Evolutionary conservation across 1,284 basidiomycete species (phyloP).

Genomic region (Hypsizygus ulmarius): DNA sequence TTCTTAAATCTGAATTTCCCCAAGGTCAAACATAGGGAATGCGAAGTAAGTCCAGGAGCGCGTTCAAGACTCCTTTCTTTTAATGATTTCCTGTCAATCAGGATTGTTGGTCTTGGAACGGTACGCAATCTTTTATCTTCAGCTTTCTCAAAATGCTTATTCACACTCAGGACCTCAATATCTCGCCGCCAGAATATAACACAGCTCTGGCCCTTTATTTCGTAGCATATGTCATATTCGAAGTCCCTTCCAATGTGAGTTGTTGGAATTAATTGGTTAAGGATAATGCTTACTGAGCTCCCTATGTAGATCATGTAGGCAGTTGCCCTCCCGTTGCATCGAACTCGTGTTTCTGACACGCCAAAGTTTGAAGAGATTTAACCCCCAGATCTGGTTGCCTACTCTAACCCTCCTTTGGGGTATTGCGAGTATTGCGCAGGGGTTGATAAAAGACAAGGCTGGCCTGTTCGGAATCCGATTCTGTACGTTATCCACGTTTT

Average conservation of each 20-base stretch:
- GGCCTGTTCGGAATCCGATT: slow-evolving; percentile 57
- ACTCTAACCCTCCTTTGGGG: slow-evolving; percentile 59
- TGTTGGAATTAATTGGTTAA: no score
- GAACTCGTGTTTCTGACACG: slow-evolving; percentile 1
- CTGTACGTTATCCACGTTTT: slow-evolving; percentile 28
- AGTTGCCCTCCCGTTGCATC: slow-evolving; percentile 7
- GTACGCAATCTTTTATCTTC: slow-evolving; percentile 22
- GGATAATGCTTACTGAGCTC: not conserved
- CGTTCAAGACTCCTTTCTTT: not conserved
- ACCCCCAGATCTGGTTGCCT: slow-evolving; percentile 61
- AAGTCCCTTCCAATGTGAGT: slow-evolving; percentile 67
- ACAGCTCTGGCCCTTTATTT: slow-evolving; percentile 64
- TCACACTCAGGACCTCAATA: slow-evolving; percentile 40
- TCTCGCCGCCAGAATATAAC: slow-evolving; percentile 53
- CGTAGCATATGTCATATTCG: slow-evolving; percentile 66
- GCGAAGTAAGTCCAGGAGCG: slow-evolving; percentile 45
- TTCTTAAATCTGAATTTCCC: not conserved
- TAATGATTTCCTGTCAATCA: slow-evolving; percentile 17
- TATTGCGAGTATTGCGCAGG: slow-evolving; percentile 57
- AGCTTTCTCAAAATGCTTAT: not conserved
- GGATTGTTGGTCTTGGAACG: slow-evolving; percentile 45
- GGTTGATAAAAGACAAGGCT: slow-evolving; percentile 54
- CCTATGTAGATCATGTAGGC: slow-evolving; percentile 41
- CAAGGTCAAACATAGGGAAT: slow-evolving; percentile 69
- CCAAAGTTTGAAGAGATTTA: slow-evolving; percentile 51